Evolutionary conservation across 148 eudicot species (phyloP), one percentile per base, ranked within the genome.

Genomic region (Cornus florida): DNA sequence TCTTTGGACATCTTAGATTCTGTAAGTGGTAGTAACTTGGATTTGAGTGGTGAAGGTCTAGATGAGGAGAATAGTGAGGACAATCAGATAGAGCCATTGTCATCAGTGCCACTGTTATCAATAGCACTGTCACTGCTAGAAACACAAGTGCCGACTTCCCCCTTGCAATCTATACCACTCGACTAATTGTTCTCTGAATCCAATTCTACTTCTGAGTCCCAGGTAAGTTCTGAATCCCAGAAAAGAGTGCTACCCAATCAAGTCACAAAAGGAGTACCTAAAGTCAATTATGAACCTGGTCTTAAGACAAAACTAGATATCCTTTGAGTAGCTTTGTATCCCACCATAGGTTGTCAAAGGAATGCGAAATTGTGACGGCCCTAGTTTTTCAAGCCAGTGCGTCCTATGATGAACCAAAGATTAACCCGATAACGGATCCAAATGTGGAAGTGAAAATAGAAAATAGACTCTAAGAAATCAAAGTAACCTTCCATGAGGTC

Each of bases 181-280:
- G 39, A 70, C 50, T 3, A 38, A 43, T 19, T 43, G 48, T 3
- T 6, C 13, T 70, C 22, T n/a, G 24, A 28, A 8, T 12, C 10
- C 56, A 5, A 10, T 2, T 32, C 28, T 28, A 28, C 28, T 28
- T 1, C 38, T 1, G 38, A 67, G 0, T 16, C 19, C 2, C 53
- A 70, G 0, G 24, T 70, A 70, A 70, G 39, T 70, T 41, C 3
- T 70, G 73, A 28, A 28, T 28, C 28, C 28, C 28, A 28, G 28
- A 28, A 28, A 28, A 28, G 0, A 28, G 28, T 28, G 39, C 10
- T 38, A 20, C 73, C 73, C 23, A 41, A 70, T 70, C 56, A 14
- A 19, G 53, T 70, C 56, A 70, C 28, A 2, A 70, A 70, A 28
- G 73, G 73, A 39, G 17, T 70, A 19, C 73, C 73, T 70, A 70